Base-by-base conservation (phyloP, 75 land plant genomes). In the Isoetes taiwanensis region DNA sequence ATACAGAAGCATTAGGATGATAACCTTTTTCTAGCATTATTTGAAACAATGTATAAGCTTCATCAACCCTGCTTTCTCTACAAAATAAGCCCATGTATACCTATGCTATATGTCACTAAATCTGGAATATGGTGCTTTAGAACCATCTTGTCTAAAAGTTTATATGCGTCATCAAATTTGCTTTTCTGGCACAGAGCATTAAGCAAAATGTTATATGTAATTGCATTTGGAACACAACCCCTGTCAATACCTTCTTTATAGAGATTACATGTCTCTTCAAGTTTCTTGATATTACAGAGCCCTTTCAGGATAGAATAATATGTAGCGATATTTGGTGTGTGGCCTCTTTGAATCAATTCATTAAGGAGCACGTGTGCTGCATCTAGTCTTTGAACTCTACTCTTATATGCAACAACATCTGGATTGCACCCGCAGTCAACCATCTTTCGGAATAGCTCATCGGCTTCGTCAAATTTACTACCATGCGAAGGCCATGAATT, bases 111-210 rank as follows among this genome's bases (percentile, higher is more conserved):
- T n/a, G n/a, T n/a, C n/a, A n/a, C n/a, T n/a, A n/a, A n/a, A n/a
- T n/a, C n/a, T n/a, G n/a, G n/a, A n/a, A n/a, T n/a, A n/a, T n/a
- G n/a, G n/a, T n/a, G n/a, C n/a, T n/a, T n/a, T n/a, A n/a, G n/a
- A n/a, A n/a, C n/a, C 86, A 82, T 82, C 43, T 53, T 28, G 52
- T 80, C 86, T 64, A 82, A 34, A 20, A 82, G 38, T 30, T 41
- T 9, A 34, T 66, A 50, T 11, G 83, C 86, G 19, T 80, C 72
- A 42, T 66, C 16, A 56, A 66, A 80, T 20, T 27, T 41, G 21
- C 70, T 61, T 34, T 82, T 77, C 2, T 5, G 19, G 57, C 79
- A 82, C 43, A 82, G 52, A 34, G 82, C 83, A 29, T 76, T 52
- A 0, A 76, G 55, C 56, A 82, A 29, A 32, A 65, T 63, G 28